These are phyloP conservation scores for Sonneratia caseolaris DNA, from an alignment of 345 rosid species.

Conservation along the genomic window DNA sequence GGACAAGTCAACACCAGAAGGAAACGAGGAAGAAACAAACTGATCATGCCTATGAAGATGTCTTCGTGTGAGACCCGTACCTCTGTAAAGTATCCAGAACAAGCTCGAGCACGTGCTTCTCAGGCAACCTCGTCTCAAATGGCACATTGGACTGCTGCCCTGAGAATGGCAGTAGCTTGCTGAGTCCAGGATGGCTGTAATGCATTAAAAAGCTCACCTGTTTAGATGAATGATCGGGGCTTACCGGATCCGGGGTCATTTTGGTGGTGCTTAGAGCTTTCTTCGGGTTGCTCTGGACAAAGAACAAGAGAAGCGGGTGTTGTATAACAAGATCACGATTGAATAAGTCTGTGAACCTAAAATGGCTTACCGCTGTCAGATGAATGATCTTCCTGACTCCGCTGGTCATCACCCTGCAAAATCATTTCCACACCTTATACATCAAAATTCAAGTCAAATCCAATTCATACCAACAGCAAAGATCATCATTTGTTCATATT, in stretches of 20 bases:
- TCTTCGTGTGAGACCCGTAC: constrained; percentile 15
- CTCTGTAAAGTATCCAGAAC: constrained; percentile 48
- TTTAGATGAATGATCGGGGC: constrained; percentile 6
- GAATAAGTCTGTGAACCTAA: not conserved
- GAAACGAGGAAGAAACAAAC: not conserved
- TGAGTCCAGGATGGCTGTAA: not conserved
- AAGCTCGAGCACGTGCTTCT: constrained; percentile 33
- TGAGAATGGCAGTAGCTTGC: constrained; percentile 9
- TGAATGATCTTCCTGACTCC: constrained; percentile 3
- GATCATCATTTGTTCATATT: not conserved
- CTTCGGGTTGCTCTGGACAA: not conserved
- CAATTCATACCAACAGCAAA: not conserved
- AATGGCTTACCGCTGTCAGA: not conserved
- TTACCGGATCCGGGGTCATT: not conserved
- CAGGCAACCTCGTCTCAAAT: constrained; percentile 21
- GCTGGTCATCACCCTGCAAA: not conserved
- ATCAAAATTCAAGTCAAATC: not conserved
- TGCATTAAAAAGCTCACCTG: not conserved
- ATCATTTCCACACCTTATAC: not conserved
- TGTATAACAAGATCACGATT: not conserved
- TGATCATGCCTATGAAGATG: not conserved
- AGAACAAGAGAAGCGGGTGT: not conserved
- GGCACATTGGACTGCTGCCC: constrained; percentile 18
- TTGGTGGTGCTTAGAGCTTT: not conserved
- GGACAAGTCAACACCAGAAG: not conserved